Base-by-base conservation (phyloP, 1,284 basidiomycete species). In the Ceratobasidium sp. region DNA sequence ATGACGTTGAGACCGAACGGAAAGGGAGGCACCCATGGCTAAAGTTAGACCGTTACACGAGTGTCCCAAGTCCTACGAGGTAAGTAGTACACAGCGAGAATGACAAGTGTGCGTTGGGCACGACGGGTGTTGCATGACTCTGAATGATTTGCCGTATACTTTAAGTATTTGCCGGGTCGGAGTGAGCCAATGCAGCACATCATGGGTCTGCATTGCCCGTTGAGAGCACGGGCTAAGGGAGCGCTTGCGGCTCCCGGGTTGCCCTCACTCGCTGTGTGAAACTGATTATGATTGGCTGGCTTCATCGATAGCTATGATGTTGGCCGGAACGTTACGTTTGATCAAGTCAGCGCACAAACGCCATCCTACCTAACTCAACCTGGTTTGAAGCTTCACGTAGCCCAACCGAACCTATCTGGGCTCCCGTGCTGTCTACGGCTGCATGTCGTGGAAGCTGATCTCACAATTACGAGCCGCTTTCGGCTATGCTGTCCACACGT, bases 401-500 rank as follows among this genome's bases (percentile, higher is more conserved):
- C 9, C 13, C 3, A 7, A 49, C 9, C 26, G 26, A 51, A 44
- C 10, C 40, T 39, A 23, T 23, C 63, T 64, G 3, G 7, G 3
- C 10, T 51, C 46, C 39, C n/a, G 33, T 2, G 39, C 33, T 42
- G 3, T 15, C 9, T 60, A 26, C 6, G 26, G 26, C 3, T 10
- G 28, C 60, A 9, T 49, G 18, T 9, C 46, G 18, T 49, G 46
- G 60, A 42, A 20, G 7, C 39, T 2, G 6, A 9, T 33, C 3
- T 13, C 20, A 3, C 15, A 26, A 42, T 40, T 40, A 3, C 42
- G 4, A 20, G 1, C 13, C 13, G 3, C 40, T 28, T 5, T 13
- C 64, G 64, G n/a, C 18, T 67, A 15, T 67, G 64, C 64, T 67
- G 44, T 67, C 44, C 64, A 49, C 44, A 67, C 44, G 26, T 40